Base-by-base conservation (phyloP, 148 eudicot genomes). In the Rhododendron ferrugineum region DNA sequence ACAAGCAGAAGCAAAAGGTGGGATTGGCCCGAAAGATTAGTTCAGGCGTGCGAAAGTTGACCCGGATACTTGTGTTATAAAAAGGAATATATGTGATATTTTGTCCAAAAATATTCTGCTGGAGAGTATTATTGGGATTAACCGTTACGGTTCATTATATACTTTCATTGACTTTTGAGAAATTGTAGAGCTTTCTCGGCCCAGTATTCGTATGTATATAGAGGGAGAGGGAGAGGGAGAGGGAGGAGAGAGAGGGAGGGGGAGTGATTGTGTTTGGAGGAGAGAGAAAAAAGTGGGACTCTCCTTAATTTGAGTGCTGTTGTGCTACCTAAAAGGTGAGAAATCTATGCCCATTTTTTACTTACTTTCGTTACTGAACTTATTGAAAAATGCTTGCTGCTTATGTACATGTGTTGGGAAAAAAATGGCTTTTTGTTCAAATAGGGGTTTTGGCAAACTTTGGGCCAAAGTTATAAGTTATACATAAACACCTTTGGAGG, bases 241-340 rank as follows among this genome's bases (percentile, higher is more conserved):
- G 5, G 64, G 64, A 58, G 64, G 26, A 20, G 26, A 58, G 64
- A 58, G 64, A 20, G n/a, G 18, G 23, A 49, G 23, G 9, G 22
- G n/a, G 26, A 5, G 42, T 30, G 46, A 30, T 36, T 54, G 46
- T 32, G 13, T 80, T n/a, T 78, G n/a, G 54, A 44, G 34, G 77
- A 82, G 30, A 66, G 84, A 62, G 46, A 0, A 28, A 6, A 16
- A n/a, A 4, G 42, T 80, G 76, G 15, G 16, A 22, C n/a, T 37
- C 72, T 2, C 73, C 36, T 2, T 30, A 28, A 26, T 66, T 68
- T 82, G 44, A 44, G 84, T 34, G 64, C 46, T 47, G 16, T 11
- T 32, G 79, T 32, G 79, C 47, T 49, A 28, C 60, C 23, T 15
- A 62, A 54, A 83, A 68, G 84, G 84, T 83, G 3, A 83, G 60